Percentiles rank a stretch among this genome's conserved stretches.
phyloP scores from a whole-genome alignment of 352 stramenopile species.

The Pythium phragmiticola region DNA sequence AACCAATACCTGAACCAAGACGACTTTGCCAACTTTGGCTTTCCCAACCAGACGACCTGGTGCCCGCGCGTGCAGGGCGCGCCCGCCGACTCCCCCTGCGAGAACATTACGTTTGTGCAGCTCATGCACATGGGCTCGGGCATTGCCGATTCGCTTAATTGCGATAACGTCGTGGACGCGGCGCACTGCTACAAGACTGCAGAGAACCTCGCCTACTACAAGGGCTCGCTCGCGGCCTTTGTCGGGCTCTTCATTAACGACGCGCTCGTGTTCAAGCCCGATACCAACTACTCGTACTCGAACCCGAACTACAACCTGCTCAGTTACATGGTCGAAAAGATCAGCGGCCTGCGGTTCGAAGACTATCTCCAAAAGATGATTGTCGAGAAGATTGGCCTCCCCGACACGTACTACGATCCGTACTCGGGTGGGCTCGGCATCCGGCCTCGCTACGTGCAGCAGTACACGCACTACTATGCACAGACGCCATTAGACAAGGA shows the following conservation, averaged over 20 bases:
- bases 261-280: constrained; percentile 49
- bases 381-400: constrained; percentile 34
- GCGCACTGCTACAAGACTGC: constrained; percentile 15
- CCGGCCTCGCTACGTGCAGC: constrained; percentile 36
- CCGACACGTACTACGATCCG: constrained; percentile 53
- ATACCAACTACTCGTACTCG: constrained; percentile 50
- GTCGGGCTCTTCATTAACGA: constrained; percentile 50
- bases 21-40: constrained; percentile 49
- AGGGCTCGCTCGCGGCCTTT: constrained; percentile 34
- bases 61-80: constrained; percentile 35
- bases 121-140: constrained; percentile 60
- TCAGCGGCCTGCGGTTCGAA: constrained; percentile 39
- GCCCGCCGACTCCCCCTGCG: constrained; percentile 24
- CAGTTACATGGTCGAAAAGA: constrained; percentile 63
- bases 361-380: constrained; percentile 47
- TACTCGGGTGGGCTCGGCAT: constrained; percentile 33
- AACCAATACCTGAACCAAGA: constrained; percentile 35
- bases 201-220: constrained; percentile 28
- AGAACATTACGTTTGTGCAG: constrained; percentile 58
- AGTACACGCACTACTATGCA: constrained; percentile 57
- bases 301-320: constrained; percentile 60
- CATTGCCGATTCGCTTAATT: constrained; percentile 33
- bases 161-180: constrained; percentile 20
- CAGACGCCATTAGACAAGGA: constrained; percentile 13
- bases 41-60: constrained; percentile 47